phyloP scores from a whole-genome alignment of 352 stramenopile genomes.

The Phytopythium mirpurense region DNA sequence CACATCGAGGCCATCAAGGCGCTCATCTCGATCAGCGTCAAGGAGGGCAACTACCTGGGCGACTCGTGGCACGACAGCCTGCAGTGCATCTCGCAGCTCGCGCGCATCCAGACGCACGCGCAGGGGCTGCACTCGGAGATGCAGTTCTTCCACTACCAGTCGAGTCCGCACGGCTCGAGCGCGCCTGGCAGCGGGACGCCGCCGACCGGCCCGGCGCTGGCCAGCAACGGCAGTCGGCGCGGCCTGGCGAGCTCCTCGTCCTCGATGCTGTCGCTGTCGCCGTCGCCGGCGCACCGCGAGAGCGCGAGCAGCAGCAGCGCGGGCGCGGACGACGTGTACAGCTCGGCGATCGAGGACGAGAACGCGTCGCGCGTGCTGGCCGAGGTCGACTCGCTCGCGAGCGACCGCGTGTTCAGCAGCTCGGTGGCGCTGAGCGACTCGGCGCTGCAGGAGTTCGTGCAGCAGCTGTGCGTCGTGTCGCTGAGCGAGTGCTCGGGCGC shows the following conservation, averaged over 20 bases:
- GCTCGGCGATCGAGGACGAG: constrained; percentile 72
- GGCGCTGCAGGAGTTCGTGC: constrained; percentile 88
- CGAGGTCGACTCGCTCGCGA: constrained; percentile 83
- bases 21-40: constrained; percentile 95
- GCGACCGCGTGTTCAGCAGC: constrained; percentile 91
- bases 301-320: constrained; percentile 5
- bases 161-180: constrained; percentile 20
- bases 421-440: constrained; percentile 72
- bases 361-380: constrained; percentile 79
- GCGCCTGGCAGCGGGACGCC: constrained; percentile 8
- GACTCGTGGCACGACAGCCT: constrained; percentile 96
- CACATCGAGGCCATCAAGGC: constrained; percentile 97
- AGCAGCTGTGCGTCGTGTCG: constrained; percentile 88
- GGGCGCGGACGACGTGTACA: constrained; percentile 50
- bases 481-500: constrained; percentile 84
- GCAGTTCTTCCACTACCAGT: constrained; percentile 78
- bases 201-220: constrained; percentile 7
- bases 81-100: constrained; percentile 96
- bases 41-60: constrained; percentile 96
- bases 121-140: constrained; percentile 80
- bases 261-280: constrained; percentile 28
- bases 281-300: constrained; percentile 56
- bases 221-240: constrained; percentile 20
- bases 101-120: constrained; percentile 94
- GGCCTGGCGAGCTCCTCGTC: constrained; percentile 20